phyloP scores from a whole-genome alignment of 164 flowering plant genomes.

The Euptelea pleiosperma region DNA sequence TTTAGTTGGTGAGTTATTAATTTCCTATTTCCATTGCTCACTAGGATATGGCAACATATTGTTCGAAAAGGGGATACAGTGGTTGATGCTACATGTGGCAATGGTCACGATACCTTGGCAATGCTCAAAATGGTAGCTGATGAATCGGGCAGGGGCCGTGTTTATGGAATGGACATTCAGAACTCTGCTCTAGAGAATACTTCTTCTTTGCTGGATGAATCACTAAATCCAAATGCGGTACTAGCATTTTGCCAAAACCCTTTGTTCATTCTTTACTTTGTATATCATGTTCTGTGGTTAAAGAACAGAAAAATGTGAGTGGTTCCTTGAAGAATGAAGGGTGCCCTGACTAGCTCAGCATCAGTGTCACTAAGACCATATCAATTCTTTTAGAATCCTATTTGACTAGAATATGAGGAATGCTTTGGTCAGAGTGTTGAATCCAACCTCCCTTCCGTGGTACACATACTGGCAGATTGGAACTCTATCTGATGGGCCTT shows the following conservation, averaged over 20 bases:
- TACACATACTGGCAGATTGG: too few relatives aligned
- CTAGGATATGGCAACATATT: slow-evolving; percentile 73
- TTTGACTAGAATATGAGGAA: too few relatives aligned
- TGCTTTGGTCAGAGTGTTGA: too few relatives aligned
- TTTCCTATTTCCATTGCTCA: neutral
- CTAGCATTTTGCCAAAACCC: neutral
- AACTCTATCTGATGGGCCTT: too few relatives aligned
- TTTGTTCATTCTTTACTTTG: neutral
- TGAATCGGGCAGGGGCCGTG: slow-evolving; percentile 53
- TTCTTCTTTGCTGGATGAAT: slow-evolving; percentile 50
- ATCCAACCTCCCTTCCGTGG: too few relatives aligned
- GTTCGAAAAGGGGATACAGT: slow-evolving; percentile 71
- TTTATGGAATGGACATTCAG: slow-evolving; percentile 84
- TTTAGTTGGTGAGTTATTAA: neutral
- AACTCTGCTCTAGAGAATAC: slow-evolving; percentile 66
- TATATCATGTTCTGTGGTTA: neutral
- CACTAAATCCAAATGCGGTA: slow-evolving; percentile 49
- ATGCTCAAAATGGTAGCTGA: slow-evolving; percentile 69
- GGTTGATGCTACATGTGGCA: slow-evolving; percentile 97
- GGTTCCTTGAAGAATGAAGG: too few relatives aligned
- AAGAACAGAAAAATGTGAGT: neutral
- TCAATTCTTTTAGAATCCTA: too few relatives aligned
- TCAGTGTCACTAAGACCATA: too few relatives aligned
- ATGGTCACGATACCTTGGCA: slow-evolving; percentile 85
- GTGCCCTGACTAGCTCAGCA: too few relatives aligned